Conservation (phyloP, 495 filamentous ascomycete genomes). For the Neurospora tetrasperma region DNA sequence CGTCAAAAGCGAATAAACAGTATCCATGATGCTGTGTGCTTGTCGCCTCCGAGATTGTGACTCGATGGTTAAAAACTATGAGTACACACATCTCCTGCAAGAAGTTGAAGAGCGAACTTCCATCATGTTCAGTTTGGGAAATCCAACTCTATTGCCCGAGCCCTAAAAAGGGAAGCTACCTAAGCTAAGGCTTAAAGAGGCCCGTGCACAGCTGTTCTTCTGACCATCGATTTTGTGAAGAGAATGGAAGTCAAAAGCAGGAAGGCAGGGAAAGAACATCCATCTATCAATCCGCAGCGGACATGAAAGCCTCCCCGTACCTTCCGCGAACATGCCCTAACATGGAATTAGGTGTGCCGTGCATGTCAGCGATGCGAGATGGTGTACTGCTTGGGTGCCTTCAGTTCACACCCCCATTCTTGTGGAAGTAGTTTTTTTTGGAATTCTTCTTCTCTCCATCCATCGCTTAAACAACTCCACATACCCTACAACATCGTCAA, state of each 20-base stretch:
- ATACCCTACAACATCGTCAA: background rate
- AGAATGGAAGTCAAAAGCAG: background rate
- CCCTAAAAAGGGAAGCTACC: background rate
- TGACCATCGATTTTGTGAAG: background rate
- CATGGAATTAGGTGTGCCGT: too few species aligned
- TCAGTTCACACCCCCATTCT: background rate
- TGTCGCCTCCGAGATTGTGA: background rate
- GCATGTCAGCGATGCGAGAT: too few species aligned
- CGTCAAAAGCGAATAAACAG: background rate
- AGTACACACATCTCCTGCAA: background rate
- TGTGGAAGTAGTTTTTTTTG: too few species aligned
- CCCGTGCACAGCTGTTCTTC: background rate
- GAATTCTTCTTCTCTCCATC: background rate
- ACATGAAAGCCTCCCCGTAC: background rate
- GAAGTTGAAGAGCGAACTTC: background rate
- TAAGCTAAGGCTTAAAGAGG: background rate
- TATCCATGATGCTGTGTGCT: background rate
- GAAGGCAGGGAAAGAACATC: background rate
- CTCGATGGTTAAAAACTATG: background rate
- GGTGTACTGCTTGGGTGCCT: too few species aligned
- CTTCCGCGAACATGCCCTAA: too few species aligned
- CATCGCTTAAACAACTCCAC: background rate
- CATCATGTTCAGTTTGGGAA: background rate
- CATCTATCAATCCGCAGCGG: background rate
- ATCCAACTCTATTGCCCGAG: background rate